Base-by-base conservation (phyloP, 148 eudicot species). In the Talinum fruticosum region DNA sequence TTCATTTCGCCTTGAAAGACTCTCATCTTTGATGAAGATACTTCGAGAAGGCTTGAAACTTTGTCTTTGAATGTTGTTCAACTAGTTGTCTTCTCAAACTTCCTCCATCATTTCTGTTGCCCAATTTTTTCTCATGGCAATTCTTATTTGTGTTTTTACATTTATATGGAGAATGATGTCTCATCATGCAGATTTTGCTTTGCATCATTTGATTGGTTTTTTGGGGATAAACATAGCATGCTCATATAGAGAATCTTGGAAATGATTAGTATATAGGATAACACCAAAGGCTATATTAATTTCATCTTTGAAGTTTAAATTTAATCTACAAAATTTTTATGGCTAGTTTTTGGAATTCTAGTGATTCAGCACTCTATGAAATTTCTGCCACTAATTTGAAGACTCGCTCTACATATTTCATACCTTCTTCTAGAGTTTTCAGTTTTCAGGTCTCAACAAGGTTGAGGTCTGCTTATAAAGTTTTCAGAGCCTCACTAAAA, bases 21-120 rank as follows among this genome's bases (percentile, higher is more conserved):
- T 41, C 12, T n/a, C 72, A 69, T 69, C 15, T 77, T 72, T 26
- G 79, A 8, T 68, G 30, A 49, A 30, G 23, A 28, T 26, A 47
- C 15, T 6, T 16, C 12, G 71, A 69, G 45, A 44, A 47, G 75
- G 64, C 38, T 37, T 44, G 0, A n/a, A 69, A 54, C 59, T 79
- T 30, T 68, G 24, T 37, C 47, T 35, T 54, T 24, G 54, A 59
- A 66, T 73, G 64, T 16, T 32, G 18, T 62, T 59, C 32, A 62
- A 47, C 34, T 80, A 12, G 14, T 69, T 10, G 4, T 59, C 51
- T 59, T 49, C 18, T 68, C 26, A 34, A 35, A 24, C 32, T 36
- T 6, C 47, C 33, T 14, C 47, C 8, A 41, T 41, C 47, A 41
- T 12, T 29, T 35, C 47, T n/a, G 23, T 8, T 16, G 1, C 29